Evolutionary conservation across 2,329 filamentous ascomycete genomes (phyloP).

Genomic region (Fusarium liriodendri): DNA sequence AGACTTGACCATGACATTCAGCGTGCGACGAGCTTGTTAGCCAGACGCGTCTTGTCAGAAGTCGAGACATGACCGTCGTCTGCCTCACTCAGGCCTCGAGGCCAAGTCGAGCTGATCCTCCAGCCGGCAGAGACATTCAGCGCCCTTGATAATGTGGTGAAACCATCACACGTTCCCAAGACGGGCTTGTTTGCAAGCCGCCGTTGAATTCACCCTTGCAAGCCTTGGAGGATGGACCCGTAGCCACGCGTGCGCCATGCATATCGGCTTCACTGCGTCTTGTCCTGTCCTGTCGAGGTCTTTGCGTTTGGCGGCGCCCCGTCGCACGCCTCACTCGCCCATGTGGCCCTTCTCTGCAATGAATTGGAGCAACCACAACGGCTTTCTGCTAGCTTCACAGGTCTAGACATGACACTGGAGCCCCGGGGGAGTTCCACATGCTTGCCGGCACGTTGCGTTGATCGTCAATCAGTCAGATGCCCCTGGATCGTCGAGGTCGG

Average conservation of each 20-base stretch:
- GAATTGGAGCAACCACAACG: slow-evolving; percentile 12
- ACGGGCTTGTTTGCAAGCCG: slow-evolving; percentile 26
- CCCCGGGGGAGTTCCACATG: slow-evolving; percentile 19
- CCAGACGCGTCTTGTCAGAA: neutral
- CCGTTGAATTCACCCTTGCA: slow-evolving; percentile 30
- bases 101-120: slow-evolving; percentile 23
- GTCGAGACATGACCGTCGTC: neutral
- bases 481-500: slow-evolving; percentile 28
- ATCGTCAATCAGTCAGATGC: slow-evolving; percentile 28
- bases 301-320: slow-evolving; percentile 25
- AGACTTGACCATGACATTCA: neutral
- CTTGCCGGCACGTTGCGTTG: slow-evolving; percentile 26
- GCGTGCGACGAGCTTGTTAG: neutral
- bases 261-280: slow-evolving; percentile 31
- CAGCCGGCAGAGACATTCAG: neutral
- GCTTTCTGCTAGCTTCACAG: slow-evolving; percentile 8
- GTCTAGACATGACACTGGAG: slow-evolving; percentile 8
- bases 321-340: slow-evolving; percentile 29
- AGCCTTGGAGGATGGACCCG: slow-evolving; percentile 29
- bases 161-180: slow-evolving; percentile 17
- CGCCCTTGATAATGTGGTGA: slow-evolving; percentile 30
- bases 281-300: slow-evolving; percentile 19
- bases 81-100: neutral
- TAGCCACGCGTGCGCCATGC: slow-evolving; percentile 38
- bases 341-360: slow-evolving; percentile 20